Percentiles rank a stretch among this genome's conserved stretches.
Evolutionary conservation across 108 stramenopile genomes (phyloP).

Genomic region (Skeletonema menzelii): DNA sequence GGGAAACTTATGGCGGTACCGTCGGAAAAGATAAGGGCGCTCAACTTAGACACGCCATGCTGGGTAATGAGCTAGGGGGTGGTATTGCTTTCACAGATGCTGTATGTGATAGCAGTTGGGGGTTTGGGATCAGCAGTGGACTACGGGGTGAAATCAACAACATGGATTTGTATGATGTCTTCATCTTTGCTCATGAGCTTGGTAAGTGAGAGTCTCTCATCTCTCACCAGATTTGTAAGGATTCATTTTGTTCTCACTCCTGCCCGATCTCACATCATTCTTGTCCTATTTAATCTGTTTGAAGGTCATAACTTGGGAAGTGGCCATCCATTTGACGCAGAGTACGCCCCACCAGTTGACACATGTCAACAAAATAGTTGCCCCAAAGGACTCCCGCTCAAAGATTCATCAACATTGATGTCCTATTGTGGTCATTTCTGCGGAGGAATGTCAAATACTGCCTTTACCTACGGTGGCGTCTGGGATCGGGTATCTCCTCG

Average conservation of each 20-base stretch:
- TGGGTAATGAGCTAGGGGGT: neutral
- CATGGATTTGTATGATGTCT: conserved; percentile 3
- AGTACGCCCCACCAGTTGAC: neutral
- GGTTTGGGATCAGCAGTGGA: neutral
- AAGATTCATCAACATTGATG: neutral
- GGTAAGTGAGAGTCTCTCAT: no score
- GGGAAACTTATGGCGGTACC: neutral
- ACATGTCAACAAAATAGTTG: neutral
- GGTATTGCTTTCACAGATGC: neutral
- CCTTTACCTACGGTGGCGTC: neutral
- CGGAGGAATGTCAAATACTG: neutral
- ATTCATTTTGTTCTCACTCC: no score
- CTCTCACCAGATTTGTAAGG: no score
- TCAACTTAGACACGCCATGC: neutral
- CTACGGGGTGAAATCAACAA: neutral
- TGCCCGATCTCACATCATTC: no score
- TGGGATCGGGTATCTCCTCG: neutral
- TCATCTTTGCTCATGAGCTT: neutral
- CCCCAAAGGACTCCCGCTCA: neutral
- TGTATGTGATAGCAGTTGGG: neutral
- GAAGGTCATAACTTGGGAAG: neutral
- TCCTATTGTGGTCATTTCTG: neutral
- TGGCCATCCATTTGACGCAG: neutral
- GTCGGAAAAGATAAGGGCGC: neutral
- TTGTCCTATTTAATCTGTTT: no score